Base-by-base conservation (phyloP, 2,329 filamentous ascomycete species). In the Pseudogymnoascus verrucosus region DNA sequence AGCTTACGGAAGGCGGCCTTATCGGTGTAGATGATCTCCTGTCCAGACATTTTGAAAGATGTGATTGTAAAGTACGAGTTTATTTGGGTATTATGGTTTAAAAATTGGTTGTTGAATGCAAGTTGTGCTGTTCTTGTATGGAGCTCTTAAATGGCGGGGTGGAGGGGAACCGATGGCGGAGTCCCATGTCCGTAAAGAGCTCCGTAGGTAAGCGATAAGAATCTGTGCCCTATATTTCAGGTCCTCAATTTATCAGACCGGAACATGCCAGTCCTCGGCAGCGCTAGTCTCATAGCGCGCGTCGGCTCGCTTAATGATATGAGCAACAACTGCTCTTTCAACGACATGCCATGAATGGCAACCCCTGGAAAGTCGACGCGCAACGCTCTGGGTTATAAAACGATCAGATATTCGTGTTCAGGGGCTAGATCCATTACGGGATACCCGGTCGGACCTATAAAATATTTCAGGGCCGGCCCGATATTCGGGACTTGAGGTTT, bases 1-100 rank as follows among this genome's bases (percentile, higher is more conserved):
- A 36, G 47, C 71, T 68, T 71, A 74, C 72, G 72, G 65, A 68
- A 69, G 63, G 73, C 71, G 66, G 73, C 73, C 68, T 74, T 69
- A 63, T 72, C 70, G 44, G 71, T 70, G 64, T 68, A 74, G 54
- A 74, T 68, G 21, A 68, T 59, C 60, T 72, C 73, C 63, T 72
- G 67, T 6, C 73, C 71, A 62, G 71, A 64, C 73, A 74, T 74
- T 68, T 37, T 71, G 62, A 39, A 62, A 44, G 14, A 44, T 57
- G 7, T 51, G 5, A 44, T 59, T 61, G 26, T 16, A 31, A 8
- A 42, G 51, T 34, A 57, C 10, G 51, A 5, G 16, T 57, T 57
- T 57, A 34, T 34, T 57, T 57, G 51, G 28, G 51, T 57, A 34
- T 57, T 57, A 57, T 34, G 51, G 28, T 19, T 19, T 57, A 21